These are phyloP conservation scores for Solanum chacoense DNA, from an alignment of 305 asterid genomes.

Conservation along the genomic window DNA sequence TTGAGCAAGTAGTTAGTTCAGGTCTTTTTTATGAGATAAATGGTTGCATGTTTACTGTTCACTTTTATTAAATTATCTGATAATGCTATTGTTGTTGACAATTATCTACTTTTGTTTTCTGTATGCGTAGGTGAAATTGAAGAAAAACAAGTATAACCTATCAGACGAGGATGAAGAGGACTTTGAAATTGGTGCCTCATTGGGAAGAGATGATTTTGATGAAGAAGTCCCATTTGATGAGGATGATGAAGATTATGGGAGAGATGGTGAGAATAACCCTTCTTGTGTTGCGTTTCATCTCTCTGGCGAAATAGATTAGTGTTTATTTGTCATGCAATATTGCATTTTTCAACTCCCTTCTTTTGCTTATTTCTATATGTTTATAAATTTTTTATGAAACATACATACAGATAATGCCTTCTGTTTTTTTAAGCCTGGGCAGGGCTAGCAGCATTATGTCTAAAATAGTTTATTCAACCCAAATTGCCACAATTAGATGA, in stretches of 20 bases:
- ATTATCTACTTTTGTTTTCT: background rate
- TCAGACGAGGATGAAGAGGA: conserved; percentile 96
- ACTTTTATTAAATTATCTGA: background rate
- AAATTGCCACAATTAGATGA: background rate
- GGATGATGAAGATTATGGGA: conserved; percentile 34
- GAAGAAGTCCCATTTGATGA: conserved; percentile 59
- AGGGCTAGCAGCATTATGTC: background rate
- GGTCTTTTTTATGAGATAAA: background rate
- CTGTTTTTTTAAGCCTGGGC: background rate
- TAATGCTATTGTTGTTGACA: background rate
- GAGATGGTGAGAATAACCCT: conserved; percentile 37
- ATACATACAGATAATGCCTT: background rate
- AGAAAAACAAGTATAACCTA: conserved; percentile 65
- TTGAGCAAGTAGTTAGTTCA: background rate
- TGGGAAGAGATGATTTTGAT: conserved; percentile 74
- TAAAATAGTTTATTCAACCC: background rate
- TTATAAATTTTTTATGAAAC: background rate
- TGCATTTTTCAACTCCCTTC: background rate
- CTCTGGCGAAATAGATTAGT: background rate
- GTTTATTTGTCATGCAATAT: background rate
- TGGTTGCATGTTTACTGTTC: background rate
- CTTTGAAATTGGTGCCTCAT: conserved; percentile 32
- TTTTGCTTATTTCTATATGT: background rate
- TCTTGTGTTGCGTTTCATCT: background rate
- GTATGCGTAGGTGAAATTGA: conserved; percentile 40